Evolutionary conservation across 2,329 filamentous ascomycete genomes (phyloP), one percentile per base, ranked within the genome.

Genomic region (Talaromyces funiculosus): DNA sequence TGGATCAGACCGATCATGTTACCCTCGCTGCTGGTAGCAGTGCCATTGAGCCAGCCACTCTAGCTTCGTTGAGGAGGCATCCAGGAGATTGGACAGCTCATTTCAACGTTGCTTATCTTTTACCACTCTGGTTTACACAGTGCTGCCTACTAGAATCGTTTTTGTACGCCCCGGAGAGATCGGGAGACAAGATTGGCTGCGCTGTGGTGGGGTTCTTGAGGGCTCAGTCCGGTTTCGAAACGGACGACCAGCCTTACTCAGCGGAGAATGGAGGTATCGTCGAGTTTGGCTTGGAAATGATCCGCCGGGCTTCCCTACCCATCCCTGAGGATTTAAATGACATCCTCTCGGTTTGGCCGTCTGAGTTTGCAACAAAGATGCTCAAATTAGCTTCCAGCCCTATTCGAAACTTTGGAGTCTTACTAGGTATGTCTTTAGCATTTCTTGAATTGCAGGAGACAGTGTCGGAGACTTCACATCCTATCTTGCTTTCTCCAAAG

Each of bases 51-150:
- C 24, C 45, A 29, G 45, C 45, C 24, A 49, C 45, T 31, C 16
- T 31, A 49, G 45, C 24, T 31, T 49, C 45, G 45, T 31, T 31
- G 24, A 42, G 8, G 7, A 43, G 22, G 18, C 40, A 43, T 12
- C n/a, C n/a, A 22, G 40, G 8, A 43, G 45, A 49, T 49, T 16
- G 16, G 45, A 49, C 45, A 49, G 45, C 24, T 31, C 45, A 49
- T 31, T 16, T 49, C 24, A 29, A 49, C 10, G 31, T 49, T 49
- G 24, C 45, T 18, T 16, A 54, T 54, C 20, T 54, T n/a, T 24
- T 54, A 38, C 29, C 53, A 54, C 22, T 54, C 33, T 54, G 53
- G 53, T 54, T 54, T 54, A 40, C 31, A 5, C 53, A 54, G 3
- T 38, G 33, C 31, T 37, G 53, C 24, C 33, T 54, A 5, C 31